These are phyloP conservation scores for Adansonia grandidieri DNA, from an alignment of 441 rosid genomes.

Conservation along the genomic window DNA sequence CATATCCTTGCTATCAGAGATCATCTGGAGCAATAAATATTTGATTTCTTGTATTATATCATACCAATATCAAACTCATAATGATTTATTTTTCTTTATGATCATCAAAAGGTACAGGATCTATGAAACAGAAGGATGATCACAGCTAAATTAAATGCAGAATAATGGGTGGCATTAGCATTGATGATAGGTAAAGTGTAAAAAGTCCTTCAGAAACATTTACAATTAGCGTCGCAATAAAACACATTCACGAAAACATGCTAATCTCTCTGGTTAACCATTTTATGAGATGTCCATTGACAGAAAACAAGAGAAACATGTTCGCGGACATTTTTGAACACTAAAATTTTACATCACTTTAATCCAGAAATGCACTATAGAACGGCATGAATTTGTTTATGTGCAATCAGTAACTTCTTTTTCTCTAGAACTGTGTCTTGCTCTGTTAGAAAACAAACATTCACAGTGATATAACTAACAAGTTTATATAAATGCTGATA, in stretches of 20 bases:
- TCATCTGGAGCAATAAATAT: neutral
- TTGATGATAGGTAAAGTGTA: neutral
- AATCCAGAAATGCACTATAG: slow-evolving; percentile 10
- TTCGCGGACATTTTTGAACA: neutral
- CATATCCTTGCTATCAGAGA: neutral
- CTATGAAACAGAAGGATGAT: slow-evolving; percentile 5
- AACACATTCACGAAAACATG: slow-evolving; percentile 11
- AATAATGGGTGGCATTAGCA: neutral
- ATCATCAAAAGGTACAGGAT: neutral
- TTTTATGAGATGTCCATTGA: slow-evolving; percentile 3
- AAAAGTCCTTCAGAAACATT: slow-evolving; percentile 13
- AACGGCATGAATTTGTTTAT: neutral
- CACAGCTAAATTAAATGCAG: neutral
- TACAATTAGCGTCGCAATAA: neutral
- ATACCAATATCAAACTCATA: neutral
- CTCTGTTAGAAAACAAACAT: neutral
- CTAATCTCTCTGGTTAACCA: neutral
- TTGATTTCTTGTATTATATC: neutral
- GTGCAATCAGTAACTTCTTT: neutral
- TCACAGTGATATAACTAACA: neutral
- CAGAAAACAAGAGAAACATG: neutral
- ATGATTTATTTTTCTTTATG: neutral
- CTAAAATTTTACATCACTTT: slow-evolving; percentile 2
- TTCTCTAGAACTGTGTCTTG: neutral
- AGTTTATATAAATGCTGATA: neutral